These are phyloP conservation scores for Coleophoma eucalyptorum DNA, from an alignment of 2,329 filamentous ascomycete species.

Conservation along the genomic window DNA sequence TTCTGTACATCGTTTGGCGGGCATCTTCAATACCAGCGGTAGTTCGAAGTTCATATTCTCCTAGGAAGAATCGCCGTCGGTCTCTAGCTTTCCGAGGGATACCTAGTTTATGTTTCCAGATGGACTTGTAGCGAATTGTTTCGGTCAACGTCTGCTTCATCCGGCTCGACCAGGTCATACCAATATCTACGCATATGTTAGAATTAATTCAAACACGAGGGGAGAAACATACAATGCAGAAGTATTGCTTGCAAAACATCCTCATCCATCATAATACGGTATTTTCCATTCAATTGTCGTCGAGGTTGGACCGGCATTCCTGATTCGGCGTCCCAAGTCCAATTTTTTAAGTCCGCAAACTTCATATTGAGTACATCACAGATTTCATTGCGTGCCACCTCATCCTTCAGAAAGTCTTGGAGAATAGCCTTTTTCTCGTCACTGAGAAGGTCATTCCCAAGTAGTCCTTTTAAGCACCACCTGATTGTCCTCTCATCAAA, in stretches of 20 bases:
- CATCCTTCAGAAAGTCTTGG: conserved; percentile 42
- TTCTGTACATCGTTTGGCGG: conserved; percentile 30
- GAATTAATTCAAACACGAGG: background rate
- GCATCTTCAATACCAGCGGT: background rate
- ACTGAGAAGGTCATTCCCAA: conserved; percentile 44
- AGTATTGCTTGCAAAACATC: conserved; percentile 51
- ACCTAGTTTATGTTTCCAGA: conserved; percentile 5
- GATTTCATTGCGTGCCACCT: conserved; percentile 44
- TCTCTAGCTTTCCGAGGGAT: conserved; percentile 2
- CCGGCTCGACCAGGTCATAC: conserved; percentile 40
- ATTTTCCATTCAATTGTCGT: conserved; percentile 52
- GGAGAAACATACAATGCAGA: conserved; percentile 34
- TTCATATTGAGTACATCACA: conserved; percentile 53
- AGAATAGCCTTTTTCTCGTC: conserved; percentile 44
- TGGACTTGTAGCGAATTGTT: background rate
- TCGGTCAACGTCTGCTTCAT: conserved; percentile 33
- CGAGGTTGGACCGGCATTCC: conserved; percentile 42
- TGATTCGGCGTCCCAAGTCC: conserved; percentile 39
- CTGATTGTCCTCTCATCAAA: conserved; percentile 36
- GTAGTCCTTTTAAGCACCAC: conserved; percentile 40
- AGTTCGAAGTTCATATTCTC: background rate
- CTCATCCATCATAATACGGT: conserved; percentile 54
- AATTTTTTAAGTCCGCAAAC: conserved; percentile 42
- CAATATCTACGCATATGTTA: conserved; percentile 29
- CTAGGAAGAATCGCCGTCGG: conserved; percentile 5